A percentile compares a stretch with the other conserved stretches of the same genome.
Conservation (phyloP, 495 filamentous ascomycete species). For the Bombardia bombarda region DNA sequence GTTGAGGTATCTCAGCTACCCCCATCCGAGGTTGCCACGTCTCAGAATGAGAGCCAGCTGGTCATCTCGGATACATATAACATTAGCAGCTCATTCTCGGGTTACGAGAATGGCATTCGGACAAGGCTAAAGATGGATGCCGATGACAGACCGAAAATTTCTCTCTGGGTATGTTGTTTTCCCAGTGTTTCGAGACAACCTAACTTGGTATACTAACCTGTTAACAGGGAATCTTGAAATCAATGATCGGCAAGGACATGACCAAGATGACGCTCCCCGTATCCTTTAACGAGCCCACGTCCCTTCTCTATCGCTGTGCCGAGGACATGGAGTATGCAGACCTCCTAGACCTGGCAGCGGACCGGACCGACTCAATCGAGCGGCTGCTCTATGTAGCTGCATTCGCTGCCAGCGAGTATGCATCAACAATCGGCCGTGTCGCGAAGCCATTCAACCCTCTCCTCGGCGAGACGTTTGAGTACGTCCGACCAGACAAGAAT, state of each 20-base stretch:
- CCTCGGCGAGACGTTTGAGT: slow-evolving; percentile 94
- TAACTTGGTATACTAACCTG: background rate
- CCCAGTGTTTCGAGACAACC: slow-evolving; percentile 18
- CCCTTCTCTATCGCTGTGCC: slow-evolving; percentile 87
- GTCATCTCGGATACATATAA: slow-evolving; percentile 42
- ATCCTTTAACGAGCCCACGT: slow-evolving; percentile 98
- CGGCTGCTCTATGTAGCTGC: slow-evolving; percentile 94
- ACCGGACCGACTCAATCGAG: slow-evolving; percentile 78
- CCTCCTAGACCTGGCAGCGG: slow-evolving; percentile 82
- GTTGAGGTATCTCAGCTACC: slow-evolving; percentile 62
- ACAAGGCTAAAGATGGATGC: slow-evolving; percentile 78
- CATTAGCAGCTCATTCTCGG: slow-evolving; percentile 70
- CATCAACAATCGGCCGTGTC: slow-evolving; percentile 91
- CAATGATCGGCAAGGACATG: slow-evolving; percentile 99
- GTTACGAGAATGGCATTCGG: slow-evolving; percentile 83
- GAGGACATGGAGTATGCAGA: slow-evolving; percentile 98
- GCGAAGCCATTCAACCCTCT: slow-evolving; percentile 98
- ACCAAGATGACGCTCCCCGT: slow-evolving; percentile 98
- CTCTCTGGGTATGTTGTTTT: slow-evolving; percentile 86
- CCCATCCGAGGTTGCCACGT: slow-evolving; percentile 36
- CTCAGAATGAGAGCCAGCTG: slow-evolving; percentile 30
- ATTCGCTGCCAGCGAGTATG: slow-evolving; percentile 92
- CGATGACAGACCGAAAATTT: slow-evolving; percentile 89
- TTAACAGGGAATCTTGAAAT: slow-evolving; percentile 85
- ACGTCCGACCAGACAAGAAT: slow-evolving; percentile 87